Percentiles rank a stretch among this genome's conserved stretches.
Evolutionary conservation across 257 asterid genomes (phyloP).

Genomic region (Ligustrum vulgare): DNA sequence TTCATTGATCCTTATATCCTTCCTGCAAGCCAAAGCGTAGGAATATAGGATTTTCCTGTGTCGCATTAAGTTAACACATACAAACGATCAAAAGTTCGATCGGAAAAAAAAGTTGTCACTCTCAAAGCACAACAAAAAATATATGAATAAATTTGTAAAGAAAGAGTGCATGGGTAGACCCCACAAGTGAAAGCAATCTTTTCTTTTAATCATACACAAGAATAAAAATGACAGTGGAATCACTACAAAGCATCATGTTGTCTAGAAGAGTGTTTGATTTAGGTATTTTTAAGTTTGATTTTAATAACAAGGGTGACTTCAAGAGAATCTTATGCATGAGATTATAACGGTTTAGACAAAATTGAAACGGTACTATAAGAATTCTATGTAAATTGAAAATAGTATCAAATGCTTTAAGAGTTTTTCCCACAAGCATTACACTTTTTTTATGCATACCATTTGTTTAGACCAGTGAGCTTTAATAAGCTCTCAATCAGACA

Average conservation of each 20-base stretch:
- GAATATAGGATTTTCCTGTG: neutral
- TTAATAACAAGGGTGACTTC: too few species aligned
- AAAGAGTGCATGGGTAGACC: neutral
- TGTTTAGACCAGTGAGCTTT: neutral
- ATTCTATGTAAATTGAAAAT: neutral
- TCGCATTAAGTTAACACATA: neutral
- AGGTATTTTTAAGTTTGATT: neutral
- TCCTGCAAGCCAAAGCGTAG: constrained; percentile 46
- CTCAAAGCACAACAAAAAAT: neutral
- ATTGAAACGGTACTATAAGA: neutral
- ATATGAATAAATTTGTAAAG: neutral
- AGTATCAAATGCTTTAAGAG: neutral
- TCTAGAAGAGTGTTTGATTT: neutral
- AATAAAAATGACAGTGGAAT: neutral
- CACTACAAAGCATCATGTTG: neutral
- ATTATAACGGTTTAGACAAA: neutral
- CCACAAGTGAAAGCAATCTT: neutral
- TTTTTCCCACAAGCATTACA: neutral
- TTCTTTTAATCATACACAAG: neutral
- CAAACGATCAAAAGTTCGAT: neutral
- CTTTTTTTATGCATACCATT: neutral
- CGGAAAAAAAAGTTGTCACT: neutral
- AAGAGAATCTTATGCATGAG: neutral
- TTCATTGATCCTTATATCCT: constrained; percentile 49
- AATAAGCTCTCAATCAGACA: neutral